These are phyloP conservation scores for Kentomonas sorsogonicus DNA, from an alignment of 208 protist species.

Conservation along the genomic window DNA sequence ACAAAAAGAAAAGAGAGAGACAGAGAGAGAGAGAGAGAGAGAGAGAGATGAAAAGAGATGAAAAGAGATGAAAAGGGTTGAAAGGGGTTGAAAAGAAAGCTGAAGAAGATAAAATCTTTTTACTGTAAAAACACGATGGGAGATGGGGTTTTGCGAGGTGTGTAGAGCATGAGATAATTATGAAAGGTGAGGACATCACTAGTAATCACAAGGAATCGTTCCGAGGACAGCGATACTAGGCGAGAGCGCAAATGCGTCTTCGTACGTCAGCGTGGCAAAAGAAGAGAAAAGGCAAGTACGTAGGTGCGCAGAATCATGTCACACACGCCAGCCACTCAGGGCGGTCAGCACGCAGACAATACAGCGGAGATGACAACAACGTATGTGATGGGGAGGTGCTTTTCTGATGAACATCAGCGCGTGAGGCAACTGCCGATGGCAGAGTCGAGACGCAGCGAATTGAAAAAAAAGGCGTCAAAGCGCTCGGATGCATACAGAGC, in stretches of 20 bases:
- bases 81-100: not conserved
- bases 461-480: not conserved
- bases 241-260: too few species aligned
- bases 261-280: too few species aligned
- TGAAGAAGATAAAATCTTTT: slow-evolving; percentile 1
- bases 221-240: too few species aligned
- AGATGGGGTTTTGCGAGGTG: slow-evolving; percentile 2
- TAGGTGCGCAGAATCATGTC: too few species aligned
- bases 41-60: not conserved
- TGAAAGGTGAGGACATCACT: not conserved
- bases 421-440: too few species aligned
- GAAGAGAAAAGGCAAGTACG: too few species aligned
- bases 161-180: not conserved
- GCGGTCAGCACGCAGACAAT: too few species aligned
- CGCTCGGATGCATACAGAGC: not conserved
- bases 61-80: not conserved
- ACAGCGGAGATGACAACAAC: too few species aligned
- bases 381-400: too few species aligned
- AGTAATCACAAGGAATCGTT: not conserved
- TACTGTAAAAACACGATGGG: not conserved
- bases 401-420: too few species aligned
- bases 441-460: not conserved
- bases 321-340: too few species aligned
- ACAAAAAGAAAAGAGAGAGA: not conserved
- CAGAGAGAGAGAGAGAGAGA: slow-evolving; percentile 1